phyloP scores from a whole-genome alignment of 1,284 basidiomycete species.

The Caloboletus inedulis region DNA sequence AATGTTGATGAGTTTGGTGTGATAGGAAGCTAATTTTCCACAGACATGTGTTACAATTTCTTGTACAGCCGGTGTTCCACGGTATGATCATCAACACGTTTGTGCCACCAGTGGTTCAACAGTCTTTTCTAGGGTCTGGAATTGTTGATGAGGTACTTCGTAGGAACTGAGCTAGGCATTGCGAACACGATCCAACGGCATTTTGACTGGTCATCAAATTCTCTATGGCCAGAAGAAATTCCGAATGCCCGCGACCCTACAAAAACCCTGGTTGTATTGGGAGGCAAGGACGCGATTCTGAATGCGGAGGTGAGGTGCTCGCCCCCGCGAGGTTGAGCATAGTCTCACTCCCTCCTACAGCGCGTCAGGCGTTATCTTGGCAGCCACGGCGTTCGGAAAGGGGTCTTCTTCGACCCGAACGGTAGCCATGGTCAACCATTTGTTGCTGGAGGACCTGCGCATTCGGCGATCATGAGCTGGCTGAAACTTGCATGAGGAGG shows the following conservation, averaged over 20 bases:
- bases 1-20: neutral
- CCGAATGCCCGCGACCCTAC: slow-evolving; percentile 64
- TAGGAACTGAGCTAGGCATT: slow-evolving; percentile 81
- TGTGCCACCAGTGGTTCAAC: slow-evolving; percentile 11
- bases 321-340: neutral
- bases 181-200: slow-evolving; percentile 81
- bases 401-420: slow-evolving; percentile 66
- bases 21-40: slow-evolving; percentile 2
- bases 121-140: slow-evolving; percentile 58
- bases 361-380: slow-evolving; percentile 72
- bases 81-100: slow-evolving; percentile 38
- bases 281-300: slow-evolving; percentile 78
- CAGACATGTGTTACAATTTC: slow-evolving; percentile 88
- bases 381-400: slow-evolving; percentile 70
- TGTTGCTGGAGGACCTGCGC: slow-evolving; percentile 49
- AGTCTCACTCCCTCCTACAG: slow-evolving; percentile 35
- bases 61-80: slow-evolving; percentile 65
- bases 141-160: slow-evolving; percentile 81
- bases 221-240: slow-evolving; percentile 86
- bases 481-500: slow-evolving; percentile 33
- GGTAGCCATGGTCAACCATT: slow-evolving; percentile 75
- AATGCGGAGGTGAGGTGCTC: slow-evolving; percentile 55
- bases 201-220: slow-evolving; percentile 87
- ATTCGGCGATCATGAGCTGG: slow-evolving; percentile 66
- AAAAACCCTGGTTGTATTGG: slow-evolving; percentile 69